Evolutionary conservation across 768 basidiomycete species (phyloP).

Genomic region (Tylopilus intermedius): DNA sequence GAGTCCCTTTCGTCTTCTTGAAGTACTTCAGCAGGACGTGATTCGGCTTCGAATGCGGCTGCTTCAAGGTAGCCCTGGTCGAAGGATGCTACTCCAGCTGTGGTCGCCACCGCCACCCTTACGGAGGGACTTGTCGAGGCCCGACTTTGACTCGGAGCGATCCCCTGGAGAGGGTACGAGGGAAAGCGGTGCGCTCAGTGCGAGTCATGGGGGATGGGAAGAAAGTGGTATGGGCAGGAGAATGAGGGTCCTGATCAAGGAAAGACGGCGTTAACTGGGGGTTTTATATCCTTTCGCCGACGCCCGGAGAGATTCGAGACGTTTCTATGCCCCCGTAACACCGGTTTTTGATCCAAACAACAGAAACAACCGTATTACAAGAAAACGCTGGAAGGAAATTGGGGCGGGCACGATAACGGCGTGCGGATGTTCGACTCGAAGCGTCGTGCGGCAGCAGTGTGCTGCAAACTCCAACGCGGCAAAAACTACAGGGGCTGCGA

Average conservation of each 20-base stretch:
- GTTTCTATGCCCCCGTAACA: background rate
- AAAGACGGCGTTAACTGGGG: background rate
- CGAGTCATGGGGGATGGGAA: conserved; percentile 55
- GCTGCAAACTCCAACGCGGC: too few relatives aligned
- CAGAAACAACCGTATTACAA: too few relatives aligned
- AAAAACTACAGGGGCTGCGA: too few relatives aligned
- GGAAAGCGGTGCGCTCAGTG: conserved; percentile 67
- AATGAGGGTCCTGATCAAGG: background rate
- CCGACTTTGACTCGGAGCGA: conserved; percentile 74
- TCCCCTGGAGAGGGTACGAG: conserved; percentile 69
- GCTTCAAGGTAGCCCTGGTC: conserved; percentile 61
- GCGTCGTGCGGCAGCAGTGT: too few relatives aligned
- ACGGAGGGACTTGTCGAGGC: conserved; percentile 63
- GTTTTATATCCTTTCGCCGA: background rate
- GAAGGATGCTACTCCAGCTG: conserved; percentile 74
- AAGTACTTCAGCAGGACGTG: conserved; percentile 32
- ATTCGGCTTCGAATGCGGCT: conserved; percentile 54
- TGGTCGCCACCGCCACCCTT: conserved; percentile 78
- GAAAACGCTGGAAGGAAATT: too few relatives aligned
- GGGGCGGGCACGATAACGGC: too few relatives aligned
- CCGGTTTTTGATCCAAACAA: too few relatives aligned
- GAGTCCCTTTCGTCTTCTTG: conserved; percentile 11
- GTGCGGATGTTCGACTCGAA: too few relatives aligned
- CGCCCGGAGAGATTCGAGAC: background rate
- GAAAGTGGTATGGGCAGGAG: background rate